Conservation (phyloP, 768 basidiomycete species). For the Dendrothele bispora region DNA sequence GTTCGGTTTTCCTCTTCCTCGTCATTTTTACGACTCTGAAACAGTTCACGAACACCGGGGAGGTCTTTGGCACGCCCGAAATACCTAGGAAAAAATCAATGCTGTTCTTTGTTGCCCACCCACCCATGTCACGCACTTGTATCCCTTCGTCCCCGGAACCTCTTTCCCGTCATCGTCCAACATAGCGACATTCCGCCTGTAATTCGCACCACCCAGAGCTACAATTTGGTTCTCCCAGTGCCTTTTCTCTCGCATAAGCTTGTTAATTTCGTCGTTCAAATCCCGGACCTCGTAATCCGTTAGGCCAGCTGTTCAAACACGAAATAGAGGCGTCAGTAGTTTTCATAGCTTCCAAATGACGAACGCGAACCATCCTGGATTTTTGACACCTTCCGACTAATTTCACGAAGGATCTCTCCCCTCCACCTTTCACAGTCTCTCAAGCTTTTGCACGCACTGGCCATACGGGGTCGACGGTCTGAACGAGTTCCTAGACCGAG, state of each 20-base stretch:
- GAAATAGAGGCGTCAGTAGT: slow-evolving; percentile 1
- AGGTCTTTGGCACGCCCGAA: slow-evolving; percentile 96
- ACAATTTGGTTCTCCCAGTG: slow-evolving; percentile 99
- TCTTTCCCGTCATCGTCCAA: slow-evolving; percentile 93
- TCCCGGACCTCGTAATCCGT: slow-evolving; percentile 96
- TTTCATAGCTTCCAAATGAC: not conserved
- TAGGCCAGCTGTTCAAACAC: slow-evolving; percentile 64
- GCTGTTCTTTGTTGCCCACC: no score
- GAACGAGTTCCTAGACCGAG: slow-evolving; percentile 84
- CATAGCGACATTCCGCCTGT: slow-evolving; percentile 91
- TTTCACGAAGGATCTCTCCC: slow-evolving; percentile 92
- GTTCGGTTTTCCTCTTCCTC: slow-evolving; percentile 87
- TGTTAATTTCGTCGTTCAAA: slow-evolving; percentile 97
- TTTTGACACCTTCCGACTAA: slow-evolving; percentile 95
- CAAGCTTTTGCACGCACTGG: slow-evolving; percentile 86
- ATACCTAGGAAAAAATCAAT: slow-evolving; percentile 54
- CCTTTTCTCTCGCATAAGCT: slow-evolving; percentile 88
- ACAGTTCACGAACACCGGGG: slow-evolving; percentile 94
- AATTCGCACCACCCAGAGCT: slow-evolving; percentile 94
- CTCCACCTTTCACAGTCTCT: slow-evolving; percentile 95
- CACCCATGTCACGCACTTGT: slow-evolving; percentile 87
- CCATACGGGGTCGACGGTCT: slow-evolving; percentile 91
- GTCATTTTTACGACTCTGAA: slow-evolving; percentile 80
- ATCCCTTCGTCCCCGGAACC: slow-evolving; percentile 95
- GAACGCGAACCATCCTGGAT: slow-evolving; percentile 84